Evolutionary conservation across 2,329 filamentous ascomycete genomes (phyloP).

Genomic region (Cladophialophora chaetospira): DNA sequence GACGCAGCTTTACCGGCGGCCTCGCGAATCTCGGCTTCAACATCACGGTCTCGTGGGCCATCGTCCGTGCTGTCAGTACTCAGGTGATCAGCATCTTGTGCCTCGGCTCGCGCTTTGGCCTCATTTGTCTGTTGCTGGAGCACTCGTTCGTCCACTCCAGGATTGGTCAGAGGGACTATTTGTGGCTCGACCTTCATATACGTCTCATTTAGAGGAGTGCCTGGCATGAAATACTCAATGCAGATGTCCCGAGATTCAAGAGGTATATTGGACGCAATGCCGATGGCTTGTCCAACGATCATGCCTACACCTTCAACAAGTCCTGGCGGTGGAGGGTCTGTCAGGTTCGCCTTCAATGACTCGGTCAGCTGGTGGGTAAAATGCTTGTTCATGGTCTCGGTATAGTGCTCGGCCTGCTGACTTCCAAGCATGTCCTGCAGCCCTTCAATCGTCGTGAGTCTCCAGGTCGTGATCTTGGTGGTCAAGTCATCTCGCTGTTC

Average conservation of each 20-base stretch:
- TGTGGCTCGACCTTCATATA: conserved; percentile 81
- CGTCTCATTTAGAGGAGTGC: conserved; percentile 66
- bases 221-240: conserved; percentile 81
- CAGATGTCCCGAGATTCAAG: conserved; percentile 88
- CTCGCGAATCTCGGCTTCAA: conserved; percentile 30
- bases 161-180: conserved; percentile 62
- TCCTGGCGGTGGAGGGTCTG: conserved; percentile 74
- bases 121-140: conserved; percentile 22
- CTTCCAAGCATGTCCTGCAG: conserved; percentile 70
- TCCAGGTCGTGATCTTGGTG: conserved; percentile 87
- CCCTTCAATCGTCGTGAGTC: conserved; percentile 91
- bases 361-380: conserved; percentile 69
- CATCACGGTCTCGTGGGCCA: conserved; percentile 23
- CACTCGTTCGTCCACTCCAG: conserved; percentile 33
- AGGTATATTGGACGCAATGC: conserved; percentile 81
- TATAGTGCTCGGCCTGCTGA: conserved; percentile 66
- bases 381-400: conserved; percentile 67
- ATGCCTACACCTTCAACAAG: conserved; percentile 86
- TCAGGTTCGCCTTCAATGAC: conserved; percentile 71
- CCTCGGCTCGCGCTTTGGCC: conserved; percentile 23
- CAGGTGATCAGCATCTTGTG: conserved; percentile 26
- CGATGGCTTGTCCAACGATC: conserved; percentile 89
- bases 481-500: conserved; percentile 77
- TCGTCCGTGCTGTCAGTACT: conserved; percentile 32
- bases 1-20: conserved; percentile 26